These are phyloP conservation scores for Myxozyma melibiosi DNA, from an alignment of 805 yeast species.

Conservation along the genomic window DNA sequence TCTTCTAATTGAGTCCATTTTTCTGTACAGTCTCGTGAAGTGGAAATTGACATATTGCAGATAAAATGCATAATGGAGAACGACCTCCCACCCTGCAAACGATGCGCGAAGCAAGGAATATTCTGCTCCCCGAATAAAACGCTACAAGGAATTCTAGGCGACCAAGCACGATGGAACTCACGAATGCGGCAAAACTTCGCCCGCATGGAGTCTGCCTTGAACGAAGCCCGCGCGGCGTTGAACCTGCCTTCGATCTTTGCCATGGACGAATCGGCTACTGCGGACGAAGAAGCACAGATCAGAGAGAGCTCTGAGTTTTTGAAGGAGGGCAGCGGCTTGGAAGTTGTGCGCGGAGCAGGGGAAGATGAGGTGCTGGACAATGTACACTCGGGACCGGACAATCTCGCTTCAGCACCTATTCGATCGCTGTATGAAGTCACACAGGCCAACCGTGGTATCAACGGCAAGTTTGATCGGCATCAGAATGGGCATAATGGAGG, in stretches of 20 bases:
- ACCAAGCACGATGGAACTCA: constrained; percentile 25
- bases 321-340: neutral
- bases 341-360: neutral
- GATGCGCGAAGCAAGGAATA: constrained; percentile 24
- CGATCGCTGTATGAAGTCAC: constrained; percentile 26
- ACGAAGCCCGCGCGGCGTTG: constrained; percentile 18
- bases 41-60: constrained; percentile 3
- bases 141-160: constrained; percentile 12
- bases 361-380: constrained; percentile 4
- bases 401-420: constrained; percentile 27
- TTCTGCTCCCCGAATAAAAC: constrained; percentile 25
- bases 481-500: neutral
- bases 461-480: neutral
- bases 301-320: constrained; percentile 17
- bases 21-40: neutral
- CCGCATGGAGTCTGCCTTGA: constrained; percentile 20
- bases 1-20: too few species aligned
- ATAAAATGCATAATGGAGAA: constrained; percentile 30
- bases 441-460: neutral
- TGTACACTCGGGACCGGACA: constrained; percentile 9
- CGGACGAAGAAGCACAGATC: constrained; percentile 20
- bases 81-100: constrained; percentile 26
- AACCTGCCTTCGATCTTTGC: constrained; percentile 19
- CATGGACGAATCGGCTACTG: constrained; percentile 16
- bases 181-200: constrained; percentile 14